These are phyloP conservation scores for Fusarium mundagurra DNA, from an alignment of 2,329 filamentous ascomycete genomes.

Conservation along the genomic window DNA sequence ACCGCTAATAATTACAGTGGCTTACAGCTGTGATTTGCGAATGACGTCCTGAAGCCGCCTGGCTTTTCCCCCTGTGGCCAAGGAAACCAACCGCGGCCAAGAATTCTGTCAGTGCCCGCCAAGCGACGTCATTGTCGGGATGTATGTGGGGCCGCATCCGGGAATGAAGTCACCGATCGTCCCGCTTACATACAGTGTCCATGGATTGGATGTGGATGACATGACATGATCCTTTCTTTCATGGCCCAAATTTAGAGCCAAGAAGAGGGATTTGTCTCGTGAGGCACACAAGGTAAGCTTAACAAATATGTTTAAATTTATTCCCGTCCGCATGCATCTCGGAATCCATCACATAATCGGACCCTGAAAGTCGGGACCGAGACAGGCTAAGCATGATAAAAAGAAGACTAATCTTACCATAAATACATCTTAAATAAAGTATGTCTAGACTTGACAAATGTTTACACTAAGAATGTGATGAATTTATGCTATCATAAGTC, in stretches of 20 bases:
- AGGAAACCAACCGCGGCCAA: slow-evolving; percentile 16
- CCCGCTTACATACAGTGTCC: slow-evolving; percentile 6
- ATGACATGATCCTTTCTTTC: not conserved
- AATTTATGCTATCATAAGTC: not conserved
- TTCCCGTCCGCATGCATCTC: not conserved
- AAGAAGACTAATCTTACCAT: not conserved
- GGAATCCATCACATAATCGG: not conserved
- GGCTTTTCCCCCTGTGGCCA: slow-evolving; percentile 5
- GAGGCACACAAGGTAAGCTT: slow-evolving; percentile 13
- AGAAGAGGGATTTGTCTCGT: not conserved
- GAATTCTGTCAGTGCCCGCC: slow-evolving; percentile 9
- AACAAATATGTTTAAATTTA: slow-evolving; percentile 14
- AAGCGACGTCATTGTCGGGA: slow-evolving; percentile 30
- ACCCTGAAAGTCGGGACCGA: not conserved
- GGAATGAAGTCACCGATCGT: slow-evolving; percentile 33
- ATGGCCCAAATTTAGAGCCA: slow-evolving; percentile 14
- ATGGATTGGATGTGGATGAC: not conserved
- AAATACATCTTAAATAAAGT: not conserved
- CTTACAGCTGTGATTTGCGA: slow-evolving; percentile 6
- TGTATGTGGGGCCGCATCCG: slow-evolving; percentile 6
- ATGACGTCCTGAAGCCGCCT: slow-evolving; percentile 25
- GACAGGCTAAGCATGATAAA: not conserved
- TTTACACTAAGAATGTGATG: not conserved
- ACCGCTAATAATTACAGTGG: not conserved
- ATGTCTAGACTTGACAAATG: not conserved